A percentile compares a stretch with the other conserved stretches of the same genome.
These are phyloP conservation scores for Barnettozyma sucrosica DNA, from an alignment of 805 yeast species.

Conservation along the genomic window DNA sequence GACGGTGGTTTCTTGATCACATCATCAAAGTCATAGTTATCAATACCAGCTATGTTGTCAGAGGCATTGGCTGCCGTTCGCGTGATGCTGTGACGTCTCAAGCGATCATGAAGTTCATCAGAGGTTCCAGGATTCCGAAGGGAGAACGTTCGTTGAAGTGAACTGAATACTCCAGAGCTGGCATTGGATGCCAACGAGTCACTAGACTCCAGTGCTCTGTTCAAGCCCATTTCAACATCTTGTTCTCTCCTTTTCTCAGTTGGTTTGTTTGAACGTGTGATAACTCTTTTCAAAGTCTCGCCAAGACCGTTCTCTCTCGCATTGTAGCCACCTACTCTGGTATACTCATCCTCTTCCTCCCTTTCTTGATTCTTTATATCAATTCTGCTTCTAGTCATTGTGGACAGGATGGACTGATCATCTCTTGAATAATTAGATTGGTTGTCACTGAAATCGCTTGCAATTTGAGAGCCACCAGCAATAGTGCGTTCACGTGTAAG, in stretches of 20 bases:
- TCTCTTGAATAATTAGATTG: conserved; percentile 9
- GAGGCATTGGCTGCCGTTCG: conserved; percentile 37
- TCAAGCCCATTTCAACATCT: conserved; percentile 18
- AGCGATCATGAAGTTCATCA: conserved; percentile 27
- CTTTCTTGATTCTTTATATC: conserved; percentile 14
- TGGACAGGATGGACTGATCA: conserved; percentile 11
- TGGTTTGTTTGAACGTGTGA: conserved; percentile 17
- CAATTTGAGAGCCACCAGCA: conserved; percentile 32
- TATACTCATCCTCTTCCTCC: conserved; percentile 26
- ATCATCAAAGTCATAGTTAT: conserved; percentile 23
- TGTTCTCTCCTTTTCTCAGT: not conserved
- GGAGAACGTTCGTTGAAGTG: conserved; percentile 19
- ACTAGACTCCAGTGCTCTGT: conserved; percentile 10
- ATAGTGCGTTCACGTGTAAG: conserved; percentile 49
- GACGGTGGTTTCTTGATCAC: conserved; percentile 10
- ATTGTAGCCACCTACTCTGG: conserved; percentile 25
- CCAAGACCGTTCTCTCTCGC: conserved; percentile 32
- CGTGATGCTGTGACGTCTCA: conserved; percentile 35
- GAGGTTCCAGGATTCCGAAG: conserved; percentile 21
- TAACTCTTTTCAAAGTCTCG: conserved; percentile 28
- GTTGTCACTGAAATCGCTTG: conserved; percentile 1
- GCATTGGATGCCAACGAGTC: not conserved
- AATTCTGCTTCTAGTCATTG: conserved; percentile 8
- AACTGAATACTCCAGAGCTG: conserved; percentile 9
- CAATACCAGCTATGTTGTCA: conserved; percentile 42